Conservation (phyloP, 305 asterid genomes). For the Fraxinus velutina region DNA sequence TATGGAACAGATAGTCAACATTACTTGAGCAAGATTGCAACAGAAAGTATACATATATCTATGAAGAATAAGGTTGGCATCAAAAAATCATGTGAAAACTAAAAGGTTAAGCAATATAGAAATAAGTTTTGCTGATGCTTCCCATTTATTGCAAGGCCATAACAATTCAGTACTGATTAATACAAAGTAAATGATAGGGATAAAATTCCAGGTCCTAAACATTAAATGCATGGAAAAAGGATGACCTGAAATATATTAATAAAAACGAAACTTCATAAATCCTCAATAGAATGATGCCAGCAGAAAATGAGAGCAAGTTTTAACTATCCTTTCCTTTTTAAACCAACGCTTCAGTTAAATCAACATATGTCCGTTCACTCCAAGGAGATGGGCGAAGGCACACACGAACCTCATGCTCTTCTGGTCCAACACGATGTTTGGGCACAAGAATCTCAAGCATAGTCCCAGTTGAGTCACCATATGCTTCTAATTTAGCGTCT, state of each 20-base stretch:
- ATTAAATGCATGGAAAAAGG: not conserved
- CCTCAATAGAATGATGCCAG: not conserved
- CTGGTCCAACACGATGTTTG: conserved; percentile 52
- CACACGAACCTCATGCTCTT: conserved; percentile 49
- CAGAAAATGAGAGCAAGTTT: not conserved
- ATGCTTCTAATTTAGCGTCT: conserved; percentile 82
- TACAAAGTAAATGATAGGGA: not conserved
- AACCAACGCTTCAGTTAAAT: conserved; percentile 37
- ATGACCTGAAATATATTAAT: not conserved
- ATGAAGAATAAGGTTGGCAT: not conserved
- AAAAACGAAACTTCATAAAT: not conserved
- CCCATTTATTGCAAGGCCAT: not conserved
- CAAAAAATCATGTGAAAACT: not conserved
- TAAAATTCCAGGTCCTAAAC: not conserved
- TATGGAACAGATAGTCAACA: not conserved
- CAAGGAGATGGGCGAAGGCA: conserved; percentile 53
- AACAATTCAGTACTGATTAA: not conserved
- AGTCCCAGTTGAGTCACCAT: conserved; percentile 71
- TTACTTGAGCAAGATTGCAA: not conserved
- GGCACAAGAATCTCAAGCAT: conserved; percentile 86
- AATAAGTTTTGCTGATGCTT: not conserved
- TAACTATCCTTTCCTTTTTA: conserved; percentile 24
- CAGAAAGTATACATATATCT: not conserved
- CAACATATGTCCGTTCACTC: conserved; percentile 37
- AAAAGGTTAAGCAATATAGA: not conserved